Percentiles rank a stretch among this genome's conserved stretches.
Conservation (phyloP, 2,329 filamentous ascomycete species). For the Aureobasidium uvarum region DNA sequence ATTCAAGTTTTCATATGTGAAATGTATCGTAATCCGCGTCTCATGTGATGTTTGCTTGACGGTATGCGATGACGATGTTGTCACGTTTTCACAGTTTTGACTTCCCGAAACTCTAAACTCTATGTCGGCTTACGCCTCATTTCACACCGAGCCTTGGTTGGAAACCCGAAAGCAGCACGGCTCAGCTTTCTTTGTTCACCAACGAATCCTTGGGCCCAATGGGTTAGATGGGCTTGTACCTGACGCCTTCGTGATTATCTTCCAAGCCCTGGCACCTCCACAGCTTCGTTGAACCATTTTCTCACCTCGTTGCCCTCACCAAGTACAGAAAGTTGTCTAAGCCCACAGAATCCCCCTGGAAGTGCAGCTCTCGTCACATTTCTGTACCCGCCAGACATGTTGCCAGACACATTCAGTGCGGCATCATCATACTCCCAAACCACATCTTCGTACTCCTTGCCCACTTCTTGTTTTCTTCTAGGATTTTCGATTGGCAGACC, state of each 20-base stretch:
- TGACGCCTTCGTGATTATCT: background rate
- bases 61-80: background rate
- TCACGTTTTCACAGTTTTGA: background rate
- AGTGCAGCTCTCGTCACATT: conserved; percentile 48
- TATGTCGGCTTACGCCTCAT: no score
- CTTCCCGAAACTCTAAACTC: background rate
- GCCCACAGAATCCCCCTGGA: conserved; percentile 58
- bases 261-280: conserved; percentile 15
- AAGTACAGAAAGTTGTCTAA: conserved; percentile 50
- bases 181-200: no score
- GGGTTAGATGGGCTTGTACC: background rate
- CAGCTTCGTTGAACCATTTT: conserved; percentile 17
- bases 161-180: no score
- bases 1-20: no score
- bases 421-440: conserved; percentile 51
- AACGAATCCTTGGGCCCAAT: background rate
- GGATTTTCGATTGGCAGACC: conserved; percentile 61
- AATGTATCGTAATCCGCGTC: background rate
- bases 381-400: conserved; percentile 35
- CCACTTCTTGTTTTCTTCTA: conserved; percentile 59
- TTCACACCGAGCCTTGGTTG: no score
- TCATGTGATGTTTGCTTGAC: conserved; percentile 9
- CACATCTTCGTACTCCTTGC: conserved; percentile 53
- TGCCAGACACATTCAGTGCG: conserved; percentile 33
- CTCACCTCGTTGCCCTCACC: conserved; percentile 33